Evolutionary conservation across 352 stramenopile genomes (phyloP), one percentile per base, ranked within the genome.

Genomic region (Lagenidium sp.): DNA sequence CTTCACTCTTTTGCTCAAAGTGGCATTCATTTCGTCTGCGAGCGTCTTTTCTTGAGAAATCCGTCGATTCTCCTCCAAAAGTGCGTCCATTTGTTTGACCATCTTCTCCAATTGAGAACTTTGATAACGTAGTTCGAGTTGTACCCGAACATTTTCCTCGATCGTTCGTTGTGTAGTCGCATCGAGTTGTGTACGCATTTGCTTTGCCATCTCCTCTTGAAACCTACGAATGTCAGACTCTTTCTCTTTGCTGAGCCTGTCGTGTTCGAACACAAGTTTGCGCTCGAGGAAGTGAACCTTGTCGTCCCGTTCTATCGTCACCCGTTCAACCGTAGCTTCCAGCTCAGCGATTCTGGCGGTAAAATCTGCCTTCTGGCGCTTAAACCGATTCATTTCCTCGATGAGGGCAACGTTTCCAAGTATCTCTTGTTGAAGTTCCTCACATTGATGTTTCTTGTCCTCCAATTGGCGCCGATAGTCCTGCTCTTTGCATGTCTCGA

Each of bases 61-160:
- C 12, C 57, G 55, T 24, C 56, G 64, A 25, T 73, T 77, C 40
- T 80, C 60, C 10, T 35, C 30, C 7, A 41, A 40, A 2, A 82
- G 26, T 4, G 58, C 46, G 23, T 83, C 70, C 11, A 68, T 44
- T 31, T 81, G 63, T 43, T 73, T 63, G 2, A 86, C 47, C 22
- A 86, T 32, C 28, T 64, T 59, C 37, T 83, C 70, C 2, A 86
- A 42, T 23, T 82, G 65, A 1, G 63, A 49, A 32, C 60, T 84
- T 24, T 84, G 74, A 34, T 76, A 84, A 1, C 67, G 57, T 19
- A 86, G 40, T 36, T 86, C 70, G 0, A 86, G 46, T 38, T 83
- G 69, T 18, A 84, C 65, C 2, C 63, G 53, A 23, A 73, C 63
- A 36, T 86, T 86, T 39, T 86, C 74, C 37, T 75, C 64, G 18